Evolutionary conservation across 2,329 filamentous ascomycete genomes (phyloP), one percentile per base, ranked within the genome.

Genomic region (Neofusicoccum parvum): DNA sequence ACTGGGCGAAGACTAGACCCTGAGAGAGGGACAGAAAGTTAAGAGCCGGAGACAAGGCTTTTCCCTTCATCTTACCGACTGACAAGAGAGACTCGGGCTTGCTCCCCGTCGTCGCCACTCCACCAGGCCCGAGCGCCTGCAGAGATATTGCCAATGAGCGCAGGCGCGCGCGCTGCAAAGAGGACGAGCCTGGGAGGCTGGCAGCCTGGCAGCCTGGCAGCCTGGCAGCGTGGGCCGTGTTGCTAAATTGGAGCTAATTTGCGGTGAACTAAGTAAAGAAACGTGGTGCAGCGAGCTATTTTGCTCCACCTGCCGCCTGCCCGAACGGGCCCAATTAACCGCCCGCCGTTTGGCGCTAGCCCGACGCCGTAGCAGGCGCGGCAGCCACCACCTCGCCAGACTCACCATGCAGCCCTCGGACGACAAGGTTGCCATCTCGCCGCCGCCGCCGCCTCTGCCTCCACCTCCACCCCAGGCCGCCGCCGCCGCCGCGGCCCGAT

Each of bases 251-350:
- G 43, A 36, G 14, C 15, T 60, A 48, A 60, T 60, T 60, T 60
- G 43, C 56, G 43, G 41, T 37, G 43, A 48, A n/a, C 56, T 60
- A 60, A 32, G 41, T 60, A 23, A 48, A 48, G 56, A 15, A 60
- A 48, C 32, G 6, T 12, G 23, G 54, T 58, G 53, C 53, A 58
- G 20, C 11, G 23, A 36, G 54, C 34, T 23, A 48, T 48, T 60
- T 60, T 60, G 17, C 43, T 58, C 53, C 20, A 45, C 23, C 20
- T 58, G 53, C 39, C 12, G 3, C 12, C 3, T 5, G 53, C 53
- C 23, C 12, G 23, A 34, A n/a, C 12, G 5, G 23, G 43, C 43
- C 3, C 56, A 60, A 48, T 48, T 60, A 60, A 36, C 41, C 56
- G 56, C 56, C 12, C 15, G 5, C 5, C 5, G 11, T 23, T 11